Evolutionary conservation across 345 rosid genomes (phyloP), one percentile per base, ranked within the genome.

Genomic region (Lumnitzera littorea): DNA sequence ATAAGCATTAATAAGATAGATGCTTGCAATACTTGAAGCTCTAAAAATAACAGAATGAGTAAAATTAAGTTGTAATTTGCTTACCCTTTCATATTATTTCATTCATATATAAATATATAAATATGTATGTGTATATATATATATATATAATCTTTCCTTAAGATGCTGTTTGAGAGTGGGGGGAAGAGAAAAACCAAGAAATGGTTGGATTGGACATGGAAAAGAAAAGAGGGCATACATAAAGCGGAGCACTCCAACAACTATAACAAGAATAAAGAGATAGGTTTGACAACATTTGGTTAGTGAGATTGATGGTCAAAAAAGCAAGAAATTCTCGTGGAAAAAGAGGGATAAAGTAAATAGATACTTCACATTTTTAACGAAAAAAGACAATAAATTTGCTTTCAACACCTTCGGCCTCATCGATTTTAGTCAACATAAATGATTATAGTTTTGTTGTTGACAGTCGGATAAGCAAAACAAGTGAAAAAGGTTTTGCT

Each of bases 221-320:
- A 67, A 68, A 66, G 62, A 41, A 41, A 25, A 36, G 20, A 20
- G 60, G 29, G 72, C 56, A 62, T 43, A 14, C 41, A 64, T 24
- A 67, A 66, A 58, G 68, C 25, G 67, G 55, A 51, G 56, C 67
- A 55, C 65, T 50, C 71, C 70, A 64, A 60, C 66, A 36, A 63
- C 72, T 60, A 62, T 53, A 63, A 66, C 74, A 41, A 56, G 23
- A 47, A 65, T 68, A 65, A 59, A 55, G 68, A 63, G 68, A 63
- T 62, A 65, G 58, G 69, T 29, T 65, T 63, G 62, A 50, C 43
- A 36, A 9, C 41, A 50, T 27, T 16, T 13, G 52, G 4, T 23
- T 20, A 57, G 17, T 47, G 51, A 13, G 76, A 76, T 74, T 66
- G 80, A 74, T 75, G 84, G 85, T 82, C 83, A 79, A 82, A 80